Conservation (phyloP, 192 early-diverging fungal species). For the Coemansia sp. region DNA sequence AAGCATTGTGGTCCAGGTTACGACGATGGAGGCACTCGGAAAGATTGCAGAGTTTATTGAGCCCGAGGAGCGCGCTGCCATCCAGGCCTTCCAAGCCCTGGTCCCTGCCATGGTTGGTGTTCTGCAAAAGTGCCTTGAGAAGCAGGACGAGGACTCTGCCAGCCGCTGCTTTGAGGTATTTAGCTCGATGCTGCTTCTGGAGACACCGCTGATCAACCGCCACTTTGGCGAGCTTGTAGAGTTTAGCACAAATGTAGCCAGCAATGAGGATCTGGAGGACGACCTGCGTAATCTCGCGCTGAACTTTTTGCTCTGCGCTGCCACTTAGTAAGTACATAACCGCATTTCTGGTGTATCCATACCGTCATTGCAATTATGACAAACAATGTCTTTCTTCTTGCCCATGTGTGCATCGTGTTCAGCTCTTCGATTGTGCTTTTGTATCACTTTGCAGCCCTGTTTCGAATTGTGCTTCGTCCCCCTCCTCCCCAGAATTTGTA, state of each 20-base stretch:
- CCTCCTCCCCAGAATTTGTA: too few relatives aligned
- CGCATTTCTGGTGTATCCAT: neutral
- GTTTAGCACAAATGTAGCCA: slow-evolving; percentile 74
- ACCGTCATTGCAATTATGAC: neutral
- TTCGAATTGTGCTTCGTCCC: too few relatives aligned
- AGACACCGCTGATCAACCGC: slow-evolving; percentile 75
- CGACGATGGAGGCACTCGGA: slow-evolving; percentile 77
- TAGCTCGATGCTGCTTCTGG: slow-evolving; percentile 76
- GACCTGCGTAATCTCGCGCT: slow-evolving; percentile 75
- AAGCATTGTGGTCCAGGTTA: slow-evolving; percentile 75
- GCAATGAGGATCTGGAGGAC: slow-evolving; percentile 68
- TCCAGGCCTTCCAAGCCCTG: slow-evolving; percentile 70
- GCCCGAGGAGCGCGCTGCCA: slow-evolving; percentile 62
- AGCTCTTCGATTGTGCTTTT: too few relatives aligned
- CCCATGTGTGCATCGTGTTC: too few relatives aligned
- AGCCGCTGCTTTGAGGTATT: slow-evolving; percentile 86
- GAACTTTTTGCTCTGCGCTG: slow-evolving; percentile 65
- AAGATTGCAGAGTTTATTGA: slow-evolving; percentile 84
- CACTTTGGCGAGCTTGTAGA: slow-evolving; percentile 79
- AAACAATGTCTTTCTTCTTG: neutral
- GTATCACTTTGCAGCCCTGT: too few relatives aligned
- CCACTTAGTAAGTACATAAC: slow-evolving; percentile 64
- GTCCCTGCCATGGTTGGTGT: slow-evolving; percentile 86
- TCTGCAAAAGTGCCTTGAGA: slow-evolving; percentile 72
- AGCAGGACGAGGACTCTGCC: slow-evolving; percentile 73